Conservation (phyloP, 352 stramenopile genomes). For the Phytophthora litchii region DNA sequence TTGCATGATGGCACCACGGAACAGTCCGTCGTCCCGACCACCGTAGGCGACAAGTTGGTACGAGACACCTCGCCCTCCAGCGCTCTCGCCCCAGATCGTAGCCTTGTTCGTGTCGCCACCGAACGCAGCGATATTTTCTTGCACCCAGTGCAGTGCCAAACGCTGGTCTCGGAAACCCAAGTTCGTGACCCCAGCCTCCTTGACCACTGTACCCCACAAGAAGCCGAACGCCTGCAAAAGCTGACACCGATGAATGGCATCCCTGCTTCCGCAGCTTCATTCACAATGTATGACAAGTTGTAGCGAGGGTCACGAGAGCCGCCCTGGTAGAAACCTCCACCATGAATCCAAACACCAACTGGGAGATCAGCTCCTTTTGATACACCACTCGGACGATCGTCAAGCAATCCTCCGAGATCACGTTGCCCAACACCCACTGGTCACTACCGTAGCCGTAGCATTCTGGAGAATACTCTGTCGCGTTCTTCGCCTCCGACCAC, state of each 20-base stretch:
- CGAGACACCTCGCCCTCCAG: constrained; percentile 46
- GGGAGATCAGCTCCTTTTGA: constrained; percentile 20
- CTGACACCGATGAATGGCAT: constrained; percentile 44
- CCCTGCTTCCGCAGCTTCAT: constrained; percentile 23
- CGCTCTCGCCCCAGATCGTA: constrained; percentile 39
- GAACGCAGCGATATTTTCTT: constrained; percentile 28
- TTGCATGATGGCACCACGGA: constrained; percentile 29
- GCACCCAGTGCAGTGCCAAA: constrained; percentile 58
- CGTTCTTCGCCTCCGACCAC: constrained; percentile 32
- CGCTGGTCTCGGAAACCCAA: constrained; percentile 86
- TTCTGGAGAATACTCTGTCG: constrained; percentile 48
- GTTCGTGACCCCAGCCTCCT: constrained; percentile 68
- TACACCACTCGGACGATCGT: constrained; percentile 35
- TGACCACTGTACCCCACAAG: constrained; percentile 29
- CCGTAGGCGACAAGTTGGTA: constrained; percentile 32
- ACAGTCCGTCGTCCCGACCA: constrained; percentile 27
- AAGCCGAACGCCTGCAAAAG: constrained; percentile 39
- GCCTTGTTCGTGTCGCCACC: constrained; percentile 26
- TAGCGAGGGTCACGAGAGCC: constrained; percentile 35
- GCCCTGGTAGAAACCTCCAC: constrained; percentile 29
- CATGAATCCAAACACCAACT: constrained; percentile 36
- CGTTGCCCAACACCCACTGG: constrained; percentile 28
- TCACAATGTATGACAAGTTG: constrained; percentile 38
- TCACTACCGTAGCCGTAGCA: constrained; percentile 33
- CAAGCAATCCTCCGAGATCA: constrained; percentile 30